Evolutionary conservation across 2,329 filamentous ascomycete genomes (phyloP), one percentile per base, ranked within the genome.

Genomic region (Penicillium sp.): DNA sequence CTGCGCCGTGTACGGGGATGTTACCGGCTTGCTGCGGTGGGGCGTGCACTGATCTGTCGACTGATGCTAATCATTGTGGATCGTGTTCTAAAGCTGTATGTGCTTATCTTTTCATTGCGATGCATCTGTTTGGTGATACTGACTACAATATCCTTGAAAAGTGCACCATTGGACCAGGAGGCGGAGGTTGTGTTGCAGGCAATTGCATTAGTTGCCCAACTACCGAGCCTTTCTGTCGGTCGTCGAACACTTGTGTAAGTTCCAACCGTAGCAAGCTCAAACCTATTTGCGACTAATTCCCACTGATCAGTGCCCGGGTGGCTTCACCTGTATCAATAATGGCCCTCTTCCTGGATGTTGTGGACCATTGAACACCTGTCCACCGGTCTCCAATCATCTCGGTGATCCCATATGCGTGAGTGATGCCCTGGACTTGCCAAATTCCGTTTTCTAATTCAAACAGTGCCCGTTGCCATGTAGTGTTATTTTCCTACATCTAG

Each of bases 331-430:
- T 35, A 46, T 63, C 16, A n/a, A 41, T 3, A 42, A 30, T 30
- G 61, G 60, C 9, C 43, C 54, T 23, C 34, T 56, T 32, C 52
- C 54, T 39, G 60, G 56, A 30, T 63, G 61, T 34, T 62, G 61
- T 44, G 47, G 48, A 8, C 29, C 7, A 13, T 23, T 49, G 13
- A 56, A 56, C n/a, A 41, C 43, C 14, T 62, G 61, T 44, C 58
- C 58, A 8, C 59, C 52, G 14, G 38, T 30, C 27, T 61, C 61
- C 10, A 46, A 51, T 27, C 43, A 53, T 26, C 40, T 10, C 9
- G 59, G 52, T 18, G 19, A 50, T 29, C 34, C 48, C 10, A 60
- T 61, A 35, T 63, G 61, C 34, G 59, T 63, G 59, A 59, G 61
- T 56, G 10, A 41, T 10, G 6, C 11, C 2, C 11, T 23, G 5